phyloP scores from a whole-genome alignment of 352 stramenopile species.

The Phytophthora cactorum region DNA sequence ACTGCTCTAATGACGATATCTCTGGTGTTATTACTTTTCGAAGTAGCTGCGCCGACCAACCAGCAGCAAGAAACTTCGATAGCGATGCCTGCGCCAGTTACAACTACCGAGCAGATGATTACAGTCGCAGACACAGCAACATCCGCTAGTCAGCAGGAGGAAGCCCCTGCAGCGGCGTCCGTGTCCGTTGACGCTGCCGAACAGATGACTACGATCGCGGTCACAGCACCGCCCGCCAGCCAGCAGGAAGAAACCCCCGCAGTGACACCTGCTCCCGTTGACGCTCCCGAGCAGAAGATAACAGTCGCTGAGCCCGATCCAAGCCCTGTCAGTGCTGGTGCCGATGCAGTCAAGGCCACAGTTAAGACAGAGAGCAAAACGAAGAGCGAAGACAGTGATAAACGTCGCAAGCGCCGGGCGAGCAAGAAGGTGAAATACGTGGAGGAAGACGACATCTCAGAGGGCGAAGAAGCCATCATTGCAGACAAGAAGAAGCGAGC shows the following conservation, averaged over 20 bases:
- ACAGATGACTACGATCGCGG: background rate
- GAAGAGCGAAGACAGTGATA: conserved; percentile 23
- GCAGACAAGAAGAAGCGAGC: conserved; percentile 74
- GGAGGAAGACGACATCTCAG: conserved; percentile 72
- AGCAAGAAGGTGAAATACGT: conserved; percentile 80
- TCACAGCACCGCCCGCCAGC: background rate
- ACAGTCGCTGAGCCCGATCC: conserved; percentile 13
- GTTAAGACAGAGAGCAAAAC: conserved; percentile 10
- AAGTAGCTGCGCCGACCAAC: conserved; percentile 3
- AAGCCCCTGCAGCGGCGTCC: background rate
- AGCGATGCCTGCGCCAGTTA: background rate
- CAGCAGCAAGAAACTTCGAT: background rate
- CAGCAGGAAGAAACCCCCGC: conserved; percentile 3
- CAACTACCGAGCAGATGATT: background rate
- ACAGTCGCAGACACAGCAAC: background rate
- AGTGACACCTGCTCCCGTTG: background rate
- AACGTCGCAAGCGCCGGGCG: conserved; percentile 49
- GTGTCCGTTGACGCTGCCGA: background rate
- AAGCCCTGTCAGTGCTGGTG: conserved; percentile 5
- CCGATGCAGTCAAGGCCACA: background rate
- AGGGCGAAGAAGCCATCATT: conserved; percentile 61
- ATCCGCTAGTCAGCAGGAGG: background rate
- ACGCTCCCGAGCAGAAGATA: background rate
- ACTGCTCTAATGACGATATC: background rate
- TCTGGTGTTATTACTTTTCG: background rate